A percentile compares a stretch with the other conserved stretches of the same genome.
These are phyloP conservation scores for Allium fistulosum DNA, from an alignment of 106 monocot genomes.

Conservation along the genomic window DNA sequence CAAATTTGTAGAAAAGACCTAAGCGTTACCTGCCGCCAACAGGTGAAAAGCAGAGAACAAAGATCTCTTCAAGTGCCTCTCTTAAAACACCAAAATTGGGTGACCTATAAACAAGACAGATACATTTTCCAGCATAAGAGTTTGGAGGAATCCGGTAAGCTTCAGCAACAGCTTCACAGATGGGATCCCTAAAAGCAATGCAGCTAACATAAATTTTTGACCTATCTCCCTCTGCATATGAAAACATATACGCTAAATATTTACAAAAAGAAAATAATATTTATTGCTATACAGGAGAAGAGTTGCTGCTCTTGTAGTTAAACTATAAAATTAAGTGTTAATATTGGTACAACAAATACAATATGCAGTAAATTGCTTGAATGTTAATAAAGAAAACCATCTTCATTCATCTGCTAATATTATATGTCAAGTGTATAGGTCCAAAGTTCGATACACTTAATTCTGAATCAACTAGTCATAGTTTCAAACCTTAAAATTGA, in stretches of 20 bases:
- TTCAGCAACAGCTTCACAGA: slow-evolving; percentile 80
- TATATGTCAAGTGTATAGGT: too few species aligned
- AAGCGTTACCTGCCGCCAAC: slow-evolving; percentile 60
- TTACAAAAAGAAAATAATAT: background rate
- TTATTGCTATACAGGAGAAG: background rate
- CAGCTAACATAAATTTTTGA: slow-evolving; percentile 96
- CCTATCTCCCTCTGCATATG: slow-evolving; percentile 91
- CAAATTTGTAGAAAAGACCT: too few species aligned
- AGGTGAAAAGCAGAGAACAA: slow-evolving; percentile 81
- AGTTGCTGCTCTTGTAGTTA: too few species aligned
- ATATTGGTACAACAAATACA: too few species aligned
- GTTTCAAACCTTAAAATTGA: too few species aligned
- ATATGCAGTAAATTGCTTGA: too few species aligned
- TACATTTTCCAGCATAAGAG: slow-evolving; percentile 93
- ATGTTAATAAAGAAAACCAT: too few species aligned
- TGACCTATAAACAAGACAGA: slow-evolving; percentile 71
- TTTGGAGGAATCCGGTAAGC: slow-evolving; percentile 72
- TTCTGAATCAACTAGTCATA: too few species aligned
- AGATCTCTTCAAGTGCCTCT: slow-evolving; percentile 84
- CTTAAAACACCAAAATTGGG: slow-evolving; percentile 80
- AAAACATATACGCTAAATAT: background rate
- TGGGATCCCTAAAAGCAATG: slow-evolving; percentile 91
- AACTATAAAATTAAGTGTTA: too few species aligned
- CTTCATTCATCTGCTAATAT: too few species aligned
- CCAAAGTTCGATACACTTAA: too few species aligned